Evolutionary conservation across 2,329 filamentous ascomycete genomes (phyloP), one percentile per base, ranked within the genome.

Genomic region (Sporothrix dimorphospora): DNA sequence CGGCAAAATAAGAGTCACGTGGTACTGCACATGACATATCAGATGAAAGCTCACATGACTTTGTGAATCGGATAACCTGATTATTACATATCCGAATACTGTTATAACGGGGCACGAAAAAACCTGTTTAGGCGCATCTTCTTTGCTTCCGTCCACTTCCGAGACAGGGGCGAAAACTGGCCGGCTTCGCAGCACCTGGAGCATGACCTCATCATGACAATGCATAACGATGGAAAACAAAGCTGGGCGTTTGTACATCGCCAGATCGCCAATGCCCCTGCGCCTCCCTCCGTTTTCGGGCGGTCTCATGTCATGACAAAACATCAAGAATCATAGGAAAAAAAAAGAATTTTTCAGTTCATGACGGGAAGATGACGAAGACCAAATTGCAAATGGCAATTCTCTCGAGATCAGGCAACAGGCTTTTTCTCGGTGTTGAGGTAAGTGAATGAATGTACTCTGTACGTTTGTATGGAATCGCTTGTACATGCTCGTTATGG

Each of bases 131-230:
- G 12, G 14, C 4, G 19, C 45, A 68, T 55, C n/a, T 14, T 11
- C 21, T 63, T 24, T 7, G 30, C 53, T 42, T 27, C 63, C 65
- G 65, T 27, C 47, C 21, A 27, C 4, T 69, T 69, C 66, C 66
- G 66, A 69, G 45, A 67, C 45, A 69, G n/a, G 45, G 34, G 49
- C 66, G 49, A 55, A 12, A 69, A 55, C 47, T 53, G 65, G n/a
- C 47, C 47, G 65, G 65, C 47, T n/a, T 53, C 65, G 45, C 27
- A 51, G 45, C 11, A 21, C n/a, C 34, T 27, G 47, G 42, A 2
- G n/a, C 47, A 69, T 69, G 66, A 69, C 66, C 66, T 69, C 66
- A 69, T 69, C 66, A 40, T 69, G 47, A 55, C 66, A 55, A 38
- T 40, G 19, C 30, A 53, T 9, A 16, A 3, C 24, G 34, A n/a